Base-by-base conservation (phyloP, 192 early-diverging fungal genomes). In the Coemansia sp. region DNA sequence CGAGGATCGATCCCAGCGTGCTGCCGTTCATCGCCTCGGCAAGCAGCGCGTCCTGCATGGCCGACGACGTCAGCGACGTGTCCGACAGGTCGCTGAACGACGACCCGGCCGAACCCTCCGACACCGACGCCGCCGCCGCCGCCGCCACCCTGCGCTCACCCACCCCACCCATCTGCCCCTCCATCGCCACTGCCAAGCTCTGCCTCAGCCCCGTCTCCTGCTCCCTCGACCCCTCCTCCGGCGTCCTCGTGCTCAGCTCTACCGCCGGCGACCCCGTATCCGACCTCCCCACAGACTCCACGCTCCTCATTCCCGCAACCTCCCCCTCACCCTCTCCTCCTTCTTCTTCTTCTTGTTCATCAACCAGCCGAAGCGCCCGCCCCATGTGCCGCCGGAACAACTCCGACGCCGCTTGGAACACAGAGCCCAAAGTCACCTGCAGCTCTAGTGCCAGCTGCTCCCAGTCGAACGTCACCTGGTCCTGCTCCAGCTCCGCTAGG, bases 401-500 rank as follows among this genome's bases (percentile, higher is more conserved):
- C 3, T 53, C 61, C 5, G 68, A 67, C 14, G 65, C 74, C 0
- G 74, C 74, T 5, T 62, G 61, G 27, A 78, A 71, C 9, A 78
- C 74, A 22, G 62, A 42, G 2, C 13, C 17, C 22, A 78, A 39
- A 13, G 74, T 55, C 2, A 71, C 69, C 1, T 62, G 27, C 8
- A 78, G 51, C 0, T 61, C 68, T 0, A 34, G 19, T 0, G 74
- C 74, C 38, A 78, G 42, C 11, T 71, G 62, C 24, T 71, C 74
- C 74, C 74, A 78, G 55, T 78, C 74, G 64, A 78, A 78, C 11
- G 74, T 78, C 44, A 78, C 74, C 23, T 78, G 59, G 65, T 78
- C 74, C 4, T 71, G 59, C 58, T 78, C 74, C 6, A 78, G 58
- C 59, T 78, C 74, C 0, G 68, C 74, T 25, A 78, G 24, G 53